Percentiles rank a stretch among this genome's conserved stretches.
phyloP scores from a whole-genome alignment of 495 filamentous ascomycete species.

The Acidiella bohemica region DNA sequence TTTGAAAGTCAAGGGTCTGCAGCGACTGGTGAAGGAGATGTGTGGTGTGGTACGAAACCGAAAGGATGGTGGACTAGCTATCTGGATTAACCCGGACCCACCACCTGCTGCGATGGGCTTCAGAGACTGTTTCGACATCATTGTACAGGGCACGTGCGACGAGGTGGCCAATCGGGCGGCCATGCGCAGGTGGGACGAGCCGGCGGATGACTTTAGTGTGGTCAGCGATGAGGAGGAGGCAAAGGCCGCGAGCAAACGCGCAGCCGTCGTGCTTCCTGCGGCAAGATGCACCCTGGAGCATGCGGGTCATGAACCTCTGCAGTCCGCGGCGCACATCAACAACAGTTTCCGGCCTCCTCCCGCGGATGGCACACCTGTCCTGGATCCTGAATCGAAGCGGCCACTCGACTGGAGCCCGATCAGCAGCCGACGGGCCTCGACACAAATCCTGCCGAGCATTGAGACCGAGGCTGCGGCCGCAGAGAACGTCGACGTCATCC shows the following conservation, averaged over 20 bases:
- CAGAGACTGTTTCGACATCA: conserved; percentile 80
- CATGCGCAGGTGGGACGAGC: conserved; percentile 65
- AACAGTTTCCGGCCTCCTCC: conserved; percentile 16
- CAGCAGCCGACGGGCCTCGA: conserved; percentile 5
- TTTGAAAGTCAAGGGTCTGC: conserved; percentile 84
- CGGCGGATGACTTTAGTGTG: conserved; percentile 34
- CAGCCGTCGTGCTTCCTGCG: conserved; percentile 3
- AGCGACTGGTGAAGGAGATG: conserved; percentile 79
- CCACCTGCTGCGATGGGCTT: conserved; percentile 72
- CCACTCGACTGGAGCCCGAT: conserved; percentile 13
- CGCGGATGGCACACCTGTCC: neutral
- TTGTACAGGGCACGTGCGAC: conserved; percentile 78
- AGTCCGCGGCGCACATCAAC: conserved; percentile 8
- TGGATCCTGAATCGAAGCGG: conserved; percentile 1
- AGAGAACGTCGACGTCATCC: conserved; percentile 12
- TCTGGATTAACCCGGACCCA: conserved; percentile 86
- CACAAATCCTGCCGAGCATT: conserved; percentile 8
- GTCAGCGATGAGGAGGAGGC: conserved; percentile 27
- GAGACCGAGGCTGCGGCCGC: neutral
- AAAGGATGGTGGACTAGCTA: conserved; percentile 66
- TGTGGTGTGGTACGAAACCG: conserved; percentile 64
- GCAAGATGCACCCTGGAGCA: conserved; percentile 32
- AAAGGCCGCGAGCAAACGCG: conserved; percentile 8
- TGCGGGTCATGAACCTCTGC: neutral
- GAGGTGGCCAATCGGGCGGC: conserved; percentile 64